Evolutionary conservation across 129 eudicot genomes (phyloP).

Genomic region (Centella asiatica): DNA sequence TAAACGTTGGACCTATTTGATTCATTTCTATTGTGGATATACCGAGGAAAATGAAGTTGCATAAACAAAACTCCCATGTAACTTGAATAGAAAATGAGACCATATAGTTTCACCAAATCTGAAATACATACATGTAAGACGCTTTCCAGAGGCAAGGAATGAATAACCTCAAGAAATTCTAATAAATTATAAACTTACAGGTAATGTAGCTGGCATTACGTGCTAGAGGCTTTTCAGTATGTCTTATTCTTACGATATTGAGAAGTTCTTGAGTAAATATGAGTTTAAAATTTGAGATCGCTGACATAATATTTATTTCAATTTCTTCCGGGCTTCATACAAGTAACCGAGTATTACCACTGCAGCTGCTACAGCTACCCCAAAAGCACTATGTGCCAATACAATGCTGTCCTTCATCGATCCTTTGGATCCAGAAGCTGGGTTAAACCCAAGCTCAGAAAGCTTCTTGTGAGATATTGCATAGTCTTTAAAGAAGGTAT

Average conservation of each 20-base stretch:
- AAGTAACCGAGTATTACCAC: slow-evolving; percentile 70
- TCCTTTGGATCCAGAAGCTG: slow-evolving; percentile 35
- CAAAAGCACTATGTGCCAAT: slow-evolving; percentile 85
- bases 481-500: slow-evolving; percentile 76
- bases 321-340: slow-evolving; percentile 64
- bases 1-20: no score
- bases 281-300: background rate
- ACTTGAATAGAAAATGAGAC: background rate
- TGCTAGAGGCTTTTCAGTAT: background rate
- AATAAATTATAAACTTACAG: background rate
- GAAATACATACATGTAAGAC: no score
- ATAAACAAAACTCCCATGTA: background rate
- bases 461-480: slow-evolving; percentile 92
- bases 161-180: background rate
- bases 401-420: slow-evolving; percentile 46
- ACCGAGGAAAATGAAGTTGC: background rate
- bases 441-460: slow-evolving; percentile 79
- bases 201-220: background rate
- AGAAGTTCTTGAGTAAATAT: background rate
- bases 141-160: background rate
- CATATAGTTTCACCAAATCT: background rate
- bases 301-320: slow-evolving; percentile 25
- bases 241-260: background rate
- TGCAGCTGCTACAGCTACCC: slow-evolving; percentile 78
- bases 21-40: no score